Percentiles rank a stretch among this genome's conserved stretches.
These are phyloP conservation scores for Chiua virens DNA, from an alignment of 768 basidiomycete genomes.

Conservation along the genomic window DNA sequence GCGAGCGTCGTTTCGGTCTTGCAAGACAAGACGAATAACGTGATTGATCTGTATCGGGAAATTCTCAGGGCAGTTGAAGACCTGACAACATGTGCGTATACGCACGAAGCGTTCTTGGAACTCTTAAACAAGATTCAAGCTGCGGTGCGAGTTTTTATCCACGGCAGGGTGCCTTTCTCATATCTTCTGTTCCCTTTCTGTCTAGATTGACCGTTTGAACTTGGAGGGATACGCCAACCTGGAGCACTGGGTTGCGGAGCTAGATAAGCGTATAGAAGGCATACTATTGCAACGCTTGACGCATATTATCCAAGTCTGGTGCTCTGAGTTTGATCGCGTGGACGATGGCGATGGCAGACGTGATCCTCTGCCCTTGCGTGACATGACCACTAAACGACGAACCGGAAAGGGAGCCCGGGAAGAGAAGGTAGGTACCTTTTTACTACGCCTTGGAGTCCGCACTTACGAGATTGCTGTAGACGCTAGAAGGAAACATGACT, in stretches of 20 bases:
- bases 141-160: conserved; percentile 52
- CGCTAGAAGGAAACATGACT: conserved; percentile 69
- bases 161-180: neutral
- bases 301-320: conserved; percentile 85
- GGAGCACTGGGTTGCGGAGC: conserved; percentile 86
- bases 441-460: neutral
- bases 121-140: conserved; percentile 79
- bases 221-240: conserved; percentile 95
- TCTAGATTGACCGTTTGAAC: conserved; percentile 88
- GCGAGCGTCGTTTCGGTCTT: conserved; percentile 89
- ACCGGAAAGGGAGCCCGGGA: conserved; percentile 72
- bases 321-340: conserved; percentile 74
- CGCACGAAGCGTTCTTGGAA: conserved; percentile 76
- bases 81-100: conserved; percentile 83
- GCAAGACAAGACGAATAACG: conserved; percentile 95
- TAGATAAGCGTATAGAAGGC: conserved; percentile 80
- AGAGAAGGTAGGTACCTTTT: conserved; percentile 59
- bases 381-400: conserved; percentile 63
- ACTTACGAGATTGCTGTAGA: conserved; percentile 38
- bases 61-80: conserved; percentile 85
- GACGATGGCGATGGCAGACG: conserved; percentile 68
- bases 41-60: conserved; percentile 89
- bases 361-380: conserved; percentile 49
- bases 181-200: neutral
- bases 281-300: conserved; percentile 75